These are phyloP conservation scores for Zymoseptoria crescenta DNA, from an alignment of 2,329 filamentous ascomycete genomes.

Conservation along the genomic window DNA sequence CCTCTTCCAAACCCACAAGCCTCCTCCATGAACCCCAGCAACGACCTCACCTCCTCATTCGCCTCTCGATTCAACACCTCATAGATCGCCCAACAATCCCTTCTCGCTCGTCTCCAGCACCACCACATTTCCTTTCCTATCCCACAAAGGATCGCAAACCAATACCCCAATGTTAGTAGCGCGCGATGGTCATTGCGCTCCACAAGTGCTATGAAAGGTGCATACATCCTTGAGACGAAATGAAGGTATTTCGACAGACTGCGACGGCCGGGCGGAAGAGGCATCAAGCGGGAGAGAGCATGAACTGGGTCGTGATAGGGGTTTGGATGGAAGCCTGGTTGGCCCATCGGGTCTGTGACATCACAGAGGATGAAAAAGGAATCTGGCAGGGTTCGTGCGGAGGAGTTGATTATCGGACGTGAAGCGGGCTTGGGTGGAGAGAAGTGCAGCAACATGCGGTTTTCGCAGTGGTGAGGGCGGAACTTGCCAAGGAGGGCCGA, in stretches of 20 bases:
- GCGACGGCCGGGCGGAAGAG: conserved; percentile 4
- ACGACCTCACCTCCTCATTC: neutral
- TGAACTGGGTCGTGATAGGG: conserved; percentile 11
- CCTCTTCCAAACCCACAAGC: neutral
- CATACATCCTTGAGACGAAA: conserved; percentile 8
- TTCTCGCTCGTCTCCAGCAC: conserved; percentile 7
- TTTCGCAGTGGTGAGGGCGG: conserved; percentile 7
- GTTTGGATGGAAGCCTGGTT: conserved; percentile 6
- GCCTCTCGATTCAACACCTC: neutral
- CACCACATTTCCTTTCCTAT: conserved; percentile 8
- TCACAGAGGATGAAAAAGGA: conserved; percentile 6
- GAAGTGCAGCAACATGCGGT: conserved; percentile 7
- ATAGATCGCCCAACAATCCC: conserved; percentile 9
- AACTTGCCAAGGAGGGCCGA: conserved; percentile 6
- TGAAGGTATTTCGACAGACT: conserved; percentile 12
- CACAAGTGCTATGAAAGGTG: conserved; percentile 6
- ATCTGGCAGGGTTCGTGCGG: conserved; percentile 1
- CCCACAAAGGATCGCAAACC: conserved; percentile 6
- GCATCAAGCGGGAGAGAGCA: conserved; percentile 6
- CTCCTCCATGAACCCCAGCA: neutral
- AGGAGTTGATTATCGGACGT: neutral
- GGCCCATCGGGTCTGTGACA: conserved; percentile 7
- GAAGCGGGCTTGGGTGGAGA: neutral
- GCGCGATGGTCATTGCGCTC: conserved; percentile 7
- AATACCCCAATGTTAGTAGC: conserved; percentile 7